A percentile compares a stretch with the other conserved stretches of the same genome.
Conservation (phyloP, 2,329 filamentous ascomycete species). For the Keithomyces neogunnii region DNA sequence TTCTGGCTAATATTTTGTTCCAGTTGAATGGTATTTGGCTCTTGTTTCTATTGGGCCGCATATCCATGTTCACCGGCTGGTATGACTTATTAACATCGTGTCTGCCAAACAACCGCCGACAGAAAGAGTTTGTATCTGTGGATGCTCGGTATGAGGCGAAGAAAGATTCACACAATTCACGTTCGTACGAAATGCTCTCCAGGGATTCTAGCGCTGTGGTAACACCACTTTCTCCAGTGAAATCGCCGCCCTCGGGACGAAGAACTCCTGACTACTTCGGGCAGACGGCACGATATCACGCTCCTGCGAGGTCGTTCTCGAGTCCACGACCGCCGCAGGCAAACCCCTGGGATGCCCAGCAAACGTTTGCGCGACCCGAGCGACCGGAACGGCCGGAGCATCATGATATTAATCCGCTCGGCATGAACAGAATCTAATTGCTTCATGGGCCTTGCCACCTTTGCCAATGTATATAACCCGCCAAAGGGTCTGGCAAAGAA, state of each 20-base stretch:
- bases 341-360: conserved; percentile 33
- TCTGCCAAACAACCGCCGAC: conserved; percentile 33
- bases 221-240: conserved; percentile 39
- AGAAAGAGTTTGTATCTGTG: conserved; percentile 80
- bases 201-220: conserved; percentile 45
- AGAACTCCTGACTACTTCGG: conserved; percentile 49
- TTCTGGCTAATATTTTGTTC: conserved; percentile 14
- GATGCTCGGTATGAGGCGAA: conserved; percentile 61
- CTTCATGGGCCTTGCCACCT: too few relatives aligned
- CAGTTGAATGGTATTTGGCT: conserved; percentile 80
- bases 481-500: too few relatives aligned
- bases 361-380: conserved; percentile 27
- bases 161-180: conserved; percentile 42
- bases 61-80: conserved; percentile 84
- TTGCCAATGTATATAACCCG: too few relatives aligned
- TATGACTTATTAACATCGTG: conserved; percentile 48
- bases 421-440: conserved; percentile 42
- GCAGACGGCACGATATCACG: conserved; percentile 44
- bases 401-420: conserved; percentile 43
- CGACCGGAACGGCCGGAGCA: conserved; percentile 9
- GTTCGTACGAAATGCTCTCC: conserved; percentile 74
- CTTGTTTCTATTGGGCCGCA: conserved; percentile 70
- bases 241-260: conserved; percentile 28
- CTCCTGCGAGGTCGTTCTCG: conserved; percentile 47
- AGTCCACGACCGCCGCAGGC: conserved; percentile 41